Base-by-base conservation (phyloP, 2,329 filamentous ascomycete species). In the Diaporthe destruens region DNA sequence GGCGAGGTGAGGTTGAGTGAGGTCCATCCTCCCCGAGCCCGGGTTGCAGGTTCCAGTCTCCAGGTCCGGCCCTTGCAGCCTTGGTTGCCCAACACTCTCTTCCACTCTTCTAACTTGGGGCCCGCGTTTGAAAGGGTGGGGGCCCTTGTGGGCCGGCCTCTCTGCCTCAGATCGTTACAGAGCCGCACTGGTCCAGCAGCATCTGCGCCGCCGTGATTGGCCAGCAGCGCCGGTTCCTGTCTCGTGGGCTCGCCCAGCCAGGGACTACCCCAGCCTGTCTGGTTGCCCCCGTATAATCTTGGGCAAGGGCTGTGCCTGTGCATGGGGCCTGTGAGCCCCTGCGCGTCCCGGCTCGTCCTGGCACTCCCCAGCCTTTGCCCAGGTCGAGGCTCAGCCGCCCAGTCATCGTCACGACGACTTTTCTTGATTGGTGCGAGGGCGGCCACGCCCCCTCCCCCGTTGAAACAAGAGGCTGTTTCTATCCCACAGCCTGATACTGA, bases 401-500 rank as follows among this genome's bases (percentile, higher is more conserved):
- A 68, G 39, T 42, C 56, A 49, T 44, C 56, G 42, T 59, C 56
- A 34, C 39, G 51, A n/a, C 39, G 67, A 65, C 69, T 18, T 5
- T 54, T 67, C 47, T 56, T 68, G 49, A 61, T 32, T 59, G 54
- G 25, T 11, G 9, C 25, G 42, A 32, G 42, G 12, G 61, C 49
- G 59, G 71, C 72, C 72, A 74, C 72, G 74, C 47, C 61, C 32
- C 47, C 61, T 20, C 61, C 71, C 70, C 74, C 76, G 74, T 81
- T 79, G 79, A 82, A 82, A 81, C 80, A 79, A 77, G 77, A 77
- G 70, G 69, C 76, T 79, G 78, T 80, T 81, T 81, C 77, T 77
- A 67, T 72, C 74, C 39, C 36, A 44, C 53, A 59, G 68, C 54
- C 39, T 51, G 32, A 36, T 42, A 54, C 25, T 49, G 20, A 39